Evolutionary conservation across 2,329 filamentous ascomycete genomes (phyloP), one percentile per base, ranked within the genome.

Genomic region (Ilyonectria mors-panacis): DNA sequence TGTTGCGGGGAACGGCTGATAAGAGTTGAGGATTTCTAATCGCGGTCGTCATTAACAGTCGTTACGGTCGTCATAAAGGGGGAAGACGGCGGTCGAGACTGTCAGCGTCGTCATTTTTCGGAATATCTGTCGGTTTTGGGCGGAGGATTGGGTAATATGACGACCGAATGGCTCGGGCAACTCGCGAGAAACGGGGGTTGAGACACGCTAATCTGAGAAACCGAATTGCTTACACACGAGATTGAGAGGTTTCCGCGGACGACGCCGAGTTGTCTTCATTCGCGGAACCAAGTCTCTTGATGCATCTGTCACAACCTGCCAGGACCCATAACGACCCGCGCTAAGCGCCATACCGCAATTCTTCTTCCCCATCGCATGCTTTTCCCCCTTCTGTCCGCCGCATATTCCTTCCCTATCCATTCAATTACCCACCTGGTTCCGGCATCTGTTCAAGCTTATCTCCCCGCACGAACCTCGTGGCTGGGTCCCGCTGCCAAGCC

Each of bases 81-180:
- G 15, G 10, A 10, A 45, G 28, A 35, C 30, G 28, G 39, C 44
- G 58, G 28, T 42, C 42, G 58, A 37, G 53, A 13, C 30, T 39
- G 62, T 65, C 56, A 65, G 62, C 56, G 62, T 59, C 62, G 62
- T 65, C 62, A 59, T 65, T 65, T 58, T 57, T 57, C 13, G 51
- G 42, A 6, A 30, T 23, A 30, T 7, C 45, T 33, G 13, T 42
- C 42, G 51, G 28, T 21, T 45, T 47, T 33, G 23, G 9, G 30
- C 4, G 6, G 23, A 15, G 21, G 3, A 35, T 17, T 30, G 21
- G 15, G 37, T 33, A 28, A 37, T 30, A 59, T 59, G 42, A 65
- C 56, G 50, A 44, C 62, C 62, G 39, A 59, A 26, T 55, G 17
- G 42, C 28, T 53, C 35, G 9, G 8, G 26, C 13, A 51, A 19